These are phyloP conservation scores for Tritrichomonas musculus DNA, from an alignment of 208 protist species.

Conservation along the genomic window DNA sequence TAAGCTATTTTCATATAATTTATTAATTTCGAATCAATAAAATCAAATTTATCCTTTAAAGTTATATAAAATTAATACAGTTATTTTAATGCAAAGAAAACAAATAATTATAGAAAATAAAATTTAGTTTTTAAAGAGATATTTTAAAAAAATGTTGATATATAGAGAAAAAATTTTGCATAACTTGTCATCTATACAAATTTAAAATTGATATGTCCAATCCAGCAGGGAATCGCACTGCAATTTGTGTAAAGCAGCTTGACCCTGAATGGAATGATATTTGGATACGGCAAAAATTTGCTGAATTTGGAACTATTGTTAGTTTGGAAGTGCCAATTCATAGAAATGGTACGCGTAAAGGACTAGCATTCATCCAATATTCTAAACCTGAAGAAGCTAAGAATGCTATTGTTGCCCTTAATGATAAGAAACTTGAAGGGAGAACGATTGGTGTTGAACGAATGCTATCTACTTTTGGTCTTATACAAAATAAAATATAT, in stretches of 20 bases:
- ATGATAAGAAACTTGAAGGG: background rate
- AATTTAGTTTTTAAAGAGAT: too few species aligned
- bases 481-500: background rate
- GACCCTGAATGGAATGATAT: background rate
- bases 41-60: too few species aligned
- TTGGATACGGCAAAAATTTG: background rate
- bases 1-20: too few species aligned
- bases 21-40: too few species aligned
- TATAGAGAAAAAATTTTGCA: too few species aligned
- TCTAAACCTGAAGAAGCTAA: background rate
- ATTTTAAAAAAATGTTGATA: too few species aligned
- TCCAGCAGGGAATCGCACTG: background rate
- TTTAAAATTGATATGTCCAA: too few species aligned
- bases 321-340: background rate
- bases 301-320: background rate
- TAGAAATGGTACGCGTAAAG: background rate
- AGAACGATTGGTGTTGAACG: background rate
- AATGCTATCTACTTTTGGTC: background rate
- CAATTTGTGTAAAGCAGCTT: background rate
- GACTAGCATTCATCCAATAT: background rate
- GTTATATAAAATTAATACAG: too few species aligned
- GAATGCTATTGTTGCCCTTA: background rate
- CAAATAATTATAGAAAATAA: too few species aligned
- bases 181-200: too few species aligned
- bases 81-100: too few species aligned